Percentiles rank a stretch among this genome's conserved stretches.
Evolutionary conservation across 2,329 filamentous ascomycete genomes (phyloP).

Genomic region (Aureobasidium uvarum): DNA sequence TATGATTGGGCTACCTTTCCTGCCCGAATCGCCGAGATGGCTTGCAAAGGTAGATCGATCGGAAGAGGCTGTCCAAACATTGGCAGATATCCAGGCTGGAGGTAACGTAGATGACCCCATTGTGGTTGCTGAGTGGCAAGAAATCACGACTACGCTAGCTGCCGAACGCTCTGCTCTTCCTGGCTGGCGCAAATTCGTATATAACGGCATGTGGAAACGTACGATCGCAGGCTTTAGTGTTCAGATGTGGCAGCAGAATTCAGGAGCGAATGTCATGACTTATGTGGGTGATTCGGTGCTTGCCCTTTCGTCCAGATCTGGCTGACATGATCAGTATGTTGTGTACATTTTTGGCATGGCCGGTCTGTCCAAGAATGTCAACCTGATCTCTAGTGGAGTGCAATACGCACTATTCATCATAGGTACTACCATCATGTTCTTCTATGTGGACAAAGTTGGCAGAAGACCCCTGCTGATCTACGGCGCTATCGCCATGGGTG

Average conservation of each 20-base stretch:
- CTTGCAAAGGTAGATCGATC: constrained; percentile 49
- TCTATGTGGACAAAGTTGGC: constrained; percentile 46
- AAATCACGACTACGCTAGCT: constrained; percentile 45
- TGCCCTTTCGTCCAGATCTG: not conserved
- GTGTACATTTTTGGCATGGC: constrained; percentile 63
- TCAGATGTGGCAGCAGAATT: constrained; percentile 57
- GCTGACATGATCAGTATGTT: constrained; percentile 54
- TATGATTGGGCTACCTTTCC: constrained; percentile 47
- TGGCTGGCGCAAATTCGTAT: constrained; percentile 48
- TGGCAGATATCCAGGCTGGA: constrained; percentile 48
- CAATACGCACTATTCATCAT: constrained; percentile 47
- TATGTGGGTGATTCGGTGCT: not conserved
- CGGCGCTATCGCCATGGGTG: constrained; percentile 45
- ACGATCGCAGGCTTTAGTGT: constrained; percentile 57
- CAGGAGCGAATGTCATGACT: constrained; percentile 33
- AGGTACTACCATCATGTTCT: constrained; percentile 43
- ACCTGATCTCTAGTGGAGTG: constrained; percentile 43
- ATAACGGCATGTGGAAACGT: constrained; percentile 59
- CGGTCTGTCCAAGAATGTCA: constrained; percentile 53
- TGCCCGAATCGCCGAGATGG: constrained; percentile 51
- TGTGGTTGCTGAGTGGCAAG: constrained; percentile 51
- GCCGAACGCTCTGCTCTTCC: constrained; percentile 43
- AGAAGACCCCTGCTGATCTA: constrained; percentile 45
- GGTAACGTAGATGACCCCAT: constrained; percentile 49
- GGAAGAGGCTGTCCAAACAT: constrained; percentile 47